Evolutionary conservation across 2,329 filamentous ascomycete species (phyloP), one percentile per base, ranked within the genome.

Genomic region (Lasiodiplodia gonubiensis): DNA sequence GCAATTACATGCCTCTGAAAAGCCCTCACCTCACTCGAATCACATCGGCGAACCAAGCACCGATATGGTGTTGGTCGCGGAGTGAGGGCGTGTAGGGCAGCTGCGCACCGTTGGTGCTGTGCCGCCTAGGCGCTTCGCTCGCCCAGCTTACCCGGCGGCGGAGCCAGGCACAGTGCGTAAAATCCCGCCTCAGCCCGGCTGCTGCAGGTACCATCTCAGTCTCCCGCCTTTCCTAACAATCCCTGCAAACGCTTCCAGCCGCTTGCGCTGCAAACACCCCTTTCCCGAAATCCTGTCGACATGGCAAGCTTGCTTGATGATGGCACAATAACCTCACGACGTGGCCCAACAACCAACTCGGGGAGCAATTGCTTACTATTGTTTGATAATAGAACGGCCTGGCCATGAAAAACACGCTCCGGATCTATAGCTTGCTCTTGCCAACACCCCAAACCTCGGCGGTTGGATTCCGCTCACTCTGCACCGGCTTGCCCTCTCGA

Each of bases 371-470:
- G n/a, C 59, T 63, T 63, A 39, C 42, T 51, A 63, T 51, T 63
- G 59, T 51, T 23, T 63, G 30, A 63, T 37, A 21, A 25, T 61
- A 48, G 39, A 61, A 61, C 42, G 25, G 42, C 55, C 39, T 42
- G 27, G 55, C 37, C 18, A 61, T 21, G 18, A 51, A 21, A 63
- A 63, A 63, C 39, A 51, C 27, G 37, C 35, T 27, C 25, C 27
- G 59, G 30, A 33, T 63, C 59, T 53, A 78, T 69, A 82, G 71
- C 71, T 81, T 82, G 64, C 79, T 80, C 78, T 81, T 82, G 21
- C 76, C 80, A 59, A 81, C 76, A 4, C 76, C 79, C 73, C 76
- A 81, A 0, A 81, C 70, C 70, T 80, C 77, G 18, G 80, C 80
- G 35, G 75, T 75, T 6, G 79, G 79, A 51, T 80, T 80, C 37